These are phyloP conservation scores for Tolypocladium ovalisporum DNA, from an alignment of 2,329 filamentous ascomycete species.

Conservation along the genomic window DNA sequence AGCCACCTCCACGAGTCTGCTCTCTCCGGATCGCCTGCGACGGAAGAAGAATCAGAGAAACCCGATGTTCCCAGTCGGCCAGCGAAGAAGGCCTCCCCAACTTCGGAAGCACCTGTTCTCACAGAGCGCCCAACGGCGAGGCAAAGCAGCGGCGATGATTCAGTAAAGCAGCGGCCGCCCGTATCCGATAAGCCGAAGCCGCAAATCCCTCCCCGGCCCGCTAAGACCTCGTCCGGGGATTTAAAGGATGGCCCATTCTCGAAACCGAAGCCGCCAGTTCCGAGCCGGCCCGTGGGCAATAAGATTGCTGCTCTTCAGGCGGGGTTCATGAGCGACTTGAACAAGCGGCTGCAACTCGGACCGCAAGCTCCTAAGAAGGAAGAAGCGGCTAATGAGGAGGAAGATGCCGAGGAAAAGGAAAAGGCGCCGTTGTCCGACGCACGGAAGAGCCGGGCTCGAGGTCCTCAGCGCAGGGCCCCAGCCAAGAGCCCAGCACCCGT, in stretches of 20 bases:
- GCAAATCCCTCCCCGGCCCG: constrained; percentile 48
- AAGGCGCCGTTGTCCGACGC: constrained; percentile 79
- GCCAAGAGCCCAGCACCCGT: constrained; percentile 34
- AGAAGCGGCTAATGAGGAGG: constrained; percentile 47
- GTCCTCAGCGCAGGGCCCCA: constrained; percentile 67
- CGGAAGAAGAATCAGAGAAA: constrained; percentile 13
- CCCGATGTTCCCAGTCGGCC: constrained; percentile 20
- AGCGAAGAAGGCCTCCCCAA: constrained; percentile 25
- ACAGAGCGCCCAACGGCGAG: constrained; percentile 45
- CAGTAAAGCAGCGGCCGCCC: constrained; percentile 24
- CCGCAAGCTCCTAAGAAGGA: constrained; percentile 72
- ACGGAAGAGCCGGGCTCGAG: constrained; percentile 79
- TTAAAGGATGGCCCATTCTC: constrained; percentile 30
- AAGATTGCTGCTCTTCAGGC: constrained; percentile 90
- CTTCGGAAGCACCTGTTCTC: constrained; percentile 31
- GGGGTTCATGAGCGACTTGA: constrained; percentile 86
- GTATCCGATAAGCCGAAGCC: constrained; percentile 48
- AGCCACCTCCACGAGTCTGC: constrained; percentile 71
- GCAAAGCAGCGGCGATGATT: constrained; percentile 25
- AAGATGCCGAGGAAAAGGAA: constrained; percentile 46
- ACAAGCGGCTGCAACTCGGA: constrained; percentile 77
- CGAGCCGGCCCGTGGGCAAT: constrained; percentile 59
- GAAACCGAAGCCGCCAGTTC: constrained; percentile 77
- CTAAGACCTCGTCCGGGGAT: constrained; percentile 35
- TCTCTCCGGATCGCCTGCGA: constrained; percentile 32